Conservation (phyloP, 768 basidiomycete species). For the Phaffia tasmanica region DNA sequence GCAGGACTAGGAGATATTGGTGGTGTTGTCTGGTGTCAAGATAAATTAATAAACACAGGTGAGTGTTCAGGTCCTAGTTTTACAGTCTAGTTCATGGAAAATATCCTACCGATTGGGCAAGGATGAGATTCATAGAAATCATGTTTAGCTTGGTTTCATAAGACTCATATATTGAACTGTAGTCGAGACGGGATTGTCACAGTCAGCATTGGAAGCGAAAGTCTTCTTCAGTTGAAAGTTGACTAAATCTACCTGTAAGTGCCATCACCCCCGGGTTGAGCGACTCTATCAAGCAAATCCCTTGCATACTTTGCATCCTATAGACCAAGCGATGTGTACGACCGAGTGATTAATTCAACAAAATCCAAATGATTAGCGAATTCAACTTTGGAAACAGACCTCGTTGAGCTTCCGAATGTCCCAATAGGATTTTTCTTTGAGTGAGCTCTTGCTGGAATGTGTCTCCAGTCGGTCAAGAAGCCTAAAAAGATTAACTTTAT, state of each 20-base stretch:
- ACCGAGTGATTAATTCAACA: background rate
- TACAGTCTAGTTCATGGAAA: background rate
- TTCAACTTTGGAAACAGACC: conserved; percentile 4
- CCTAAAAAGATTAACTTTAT: conserved; percentile 18
- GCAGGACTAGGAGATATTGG: background rate
- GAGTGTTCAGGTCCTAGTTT: background rate
- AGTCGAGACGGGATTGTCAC: background rate
- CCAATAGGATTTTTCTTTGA: conserved; percentile 16
- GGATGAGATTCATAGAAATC: conserved; percentile 23
- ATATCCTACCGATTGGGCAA: conserved; percentile 5
- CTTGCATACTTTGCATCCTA: conserved; percentile 23
- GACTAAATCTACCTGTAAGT: background rate
- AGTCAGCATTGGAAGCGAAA: too few relatives aligned
- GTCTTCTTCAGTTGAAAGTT: too few relatives aligned
- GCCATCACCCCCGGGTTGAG: background rate
- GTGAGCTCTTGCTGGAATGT: background rate
- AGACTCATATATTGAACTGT: conserved; percentile 8
- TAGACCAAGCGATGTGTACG: background rate
- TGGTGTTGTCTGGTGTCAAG: background rate
- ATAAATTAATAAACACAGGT: background rate
- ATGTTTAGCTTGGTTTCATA: conserved; percentile 22
- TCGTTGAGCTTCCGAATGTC: conserved; percentile 23
- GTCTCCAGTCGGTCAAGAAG: conserved; percentile 18
- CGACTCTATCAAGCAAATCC: conserved; percentile 15
- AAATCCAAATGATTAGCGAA: background rate